Evolutionary conservation across 1,139 yeast species (phyloP), one percentile per base, ranked within the genome.

Genomic region (Kodamaea arcana): DNA sequence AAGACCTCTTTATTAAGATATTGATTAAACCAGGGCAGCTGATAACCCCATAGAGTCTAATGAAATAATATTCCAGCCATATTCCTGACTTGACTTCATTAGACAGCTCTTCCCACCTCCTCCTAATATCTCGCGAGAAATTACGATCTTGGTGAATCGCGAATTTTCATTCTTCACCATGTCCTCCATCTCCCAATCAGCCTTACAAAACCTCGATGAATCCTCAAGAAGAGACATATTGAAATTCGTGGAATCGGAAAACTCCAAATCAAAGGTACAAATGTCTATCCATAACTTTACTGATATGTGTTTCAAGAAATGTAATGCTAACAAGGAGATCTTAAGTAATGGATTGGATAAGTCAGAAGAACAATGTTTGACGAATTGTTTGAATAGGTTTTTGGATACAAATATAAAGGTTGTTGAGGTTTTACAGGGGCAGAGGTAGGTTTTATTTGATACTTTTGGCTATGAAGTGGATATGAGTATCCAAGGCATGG

Each of bases 241-340:
- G 56, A 70, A 73, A 43, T 88, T 86, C 65, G 68, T 88, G 35
- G 94, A 87, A 54, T 65, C 82, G 10, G 96, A 90, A 62, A 83
- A 84, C 55, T 78, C 94, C 44, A 86, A 85, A 63, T 81, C 94
- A 37, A 86, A 87, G 64, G 87, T 90, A 20, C 96, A 87, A 64
- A 72, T 78, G 70, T 77, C 94, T 24, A 83, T 87, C 43, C 94
- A 87, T 57, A 78, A 73, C 54, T 87, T 86, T 69, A 88, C 96
- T 27, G 90, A 87, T 55, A 72, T 83, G 72, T 90, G 97, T 59
- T 90, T 87, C 70, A 84, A 83, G 58, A 84, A 85, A 63, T 90
- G 97, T 58, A 73, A 87, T 40, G 65, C 74, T 32, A 55, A 61
- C 42, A 55, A 49, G 34, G 65, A 74, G 13, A 72, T 81, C 36